These are phyloP conservation scores for Salisapilia sapeloensis DNA, from an alignment of 352 stramenopile species.

Conservation along the genomic window DNA sequence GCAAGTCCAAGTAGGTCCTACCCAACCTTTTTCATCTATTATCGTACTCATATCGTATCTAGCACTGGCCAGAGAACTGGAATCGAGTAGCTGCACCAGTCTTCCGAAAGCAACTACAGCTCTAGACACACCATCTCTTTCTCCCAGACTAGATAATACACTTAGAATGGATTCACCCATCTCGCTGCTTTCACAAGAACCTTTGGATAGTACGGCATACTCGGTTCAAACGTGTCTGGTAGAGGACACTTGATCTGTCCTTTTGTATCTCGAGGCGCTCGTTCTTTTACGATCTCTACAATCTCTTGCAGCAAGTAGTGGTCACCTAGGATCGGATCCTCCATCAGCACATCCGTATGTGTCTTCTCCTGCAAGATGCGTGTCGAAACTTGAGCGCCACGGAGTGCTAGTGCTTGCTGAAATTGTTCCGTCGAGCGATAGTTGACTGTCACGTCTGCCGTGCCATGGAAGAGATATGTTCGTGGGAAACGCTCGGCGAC, in stretches of 20 bases:
- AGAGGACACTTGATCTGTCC: constrained; percentile 17
- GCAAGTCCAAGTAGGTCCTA: constrained; percentile 31
- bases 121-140: too few relatives aligned
- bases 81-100: constrained; percentile 31
- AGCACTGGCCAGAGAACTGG: constrained; percentile 72
- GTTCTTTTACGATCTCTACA: constrained; percentile 24
- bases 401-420: constrained; percentile 18
- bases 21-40: background rate
- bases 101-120: constrained; percentile 30
- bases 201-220: constrained; percentile 21
- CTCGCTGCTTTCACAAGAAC: constrained; percentile 26
- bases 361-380: constrained; percentile 69
- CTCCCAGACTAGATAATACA: too few relatives aligned
- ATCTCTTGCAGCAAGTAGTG: constrained; percentile 41
- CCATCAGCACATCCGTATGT: constrained; percentile 87
- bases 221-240: constrained; percentile 10
- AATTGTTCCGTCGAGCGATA: constrained; percentile 40
- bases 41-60: background rate
- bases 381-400: constrained; percentile 22
- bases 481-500: too few relatives aligned
- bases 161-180: constrained; percentile 49
- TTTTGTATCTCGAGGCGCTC: constrained; percentile 13
- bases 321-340: constrained; percentile 58
- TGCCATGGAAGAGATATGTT: constrained; percentile 52
- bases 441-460: constrained; percentile 36